Evolutionary conservation across 2,329 filamentous ascomycete species (phyloP), one percentile per base, ranked within the genome.

Genomic region (Penicillium sp.): DNA sequence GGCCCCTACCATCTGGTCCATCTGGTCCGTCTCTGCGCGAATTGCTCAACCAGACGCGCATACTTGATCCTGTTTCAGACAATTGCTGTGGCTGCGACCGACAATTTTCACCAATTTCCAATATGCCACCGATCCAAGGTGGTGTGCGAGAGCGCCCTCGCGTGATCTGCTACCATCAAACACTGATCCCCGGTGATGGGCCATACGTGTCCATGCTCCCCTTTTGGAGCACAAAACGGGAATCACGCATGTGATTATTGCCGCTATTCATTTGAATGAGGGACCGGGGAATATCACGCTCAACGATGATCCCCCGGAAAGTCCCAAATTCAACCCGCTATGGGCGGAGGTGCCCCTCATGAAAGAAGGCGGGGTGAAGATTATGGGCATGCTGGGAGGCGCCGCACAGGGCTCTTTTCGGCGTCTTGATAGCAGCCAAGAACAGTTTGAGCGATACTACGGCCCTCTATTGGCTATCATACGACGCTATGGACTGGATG

Each of bases 351-450:
- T 92, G 8, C 83, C 84, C 7, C 80, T 87, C 64, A 79, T 97
- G 6, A 89, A 95, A 74, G 84, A 84, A 1, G 83, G 84, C 6
- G 92, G 92, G 45, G 83, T 97, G 64, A 92, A 89, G 69, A 87
- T 97, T 13, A 83, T 96, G 73, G 91, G 87, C 57, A 95, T 97
- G 91, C 82, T 97, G 1, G 93, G 93, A 42, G 93, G 93, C 16
- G 92, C 93, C 2, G 92, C 92, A 0, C 83, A 84, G 61, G 93
- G 93, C 11, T 89, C 87, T 13, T 97, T 85, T 72, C 79, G 82
- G 52, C 82, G 85, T 58, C 79, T 88, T 3, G 85, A 89, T 70
- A 85, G 86, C 58, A 73, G 81, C 40, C 77, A 79, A 30, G 79
- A 83, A 55, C 79, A 82, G 26, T 96, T 96, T 71, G 90, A 96